Percentiles rank a stretch among this genome's conserved stretches.
Conservation (phyloP, 768 basidiomycete genomes). For the Pholiota microspora region DNA sequence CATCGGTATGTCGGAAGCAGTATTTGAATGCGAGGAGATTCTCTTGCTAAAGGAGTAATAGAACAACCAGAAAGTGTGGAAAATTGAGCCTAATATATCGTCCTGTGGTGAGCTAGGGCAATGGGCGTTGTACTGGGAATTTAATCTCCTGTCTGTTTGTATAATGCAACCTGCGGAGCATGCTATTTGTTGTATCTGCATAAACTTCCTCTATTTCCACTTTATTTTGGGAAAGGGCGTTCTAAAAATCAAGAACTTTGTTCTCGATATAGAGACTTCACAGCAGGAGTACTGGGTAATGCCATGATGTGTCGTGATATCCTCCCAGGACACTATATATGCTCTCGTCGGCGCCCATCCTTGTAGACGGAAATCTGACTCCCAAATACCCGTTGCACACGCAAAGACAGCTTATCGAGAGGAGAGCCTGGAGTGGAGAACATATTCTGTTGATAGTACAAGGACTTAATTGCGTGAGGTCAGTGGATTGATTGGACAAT, state of each 20-base stretch:
- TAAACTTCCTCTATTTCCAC: neutral
- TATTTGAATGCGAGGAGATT: neutral
- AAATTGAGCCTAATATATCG: neutral
- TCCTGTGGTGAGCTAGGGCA: neutral
- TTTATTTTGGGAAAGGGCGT: neutral
- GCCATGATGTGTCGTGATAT: neutral
- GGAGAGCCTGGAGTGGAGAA: too few species aligned
- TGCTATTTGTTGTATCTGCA: neutral
- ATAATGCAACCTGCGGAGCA: neutral
- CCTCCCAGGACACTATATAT: neutral
- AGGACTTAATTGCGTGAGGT: too few species aligned
- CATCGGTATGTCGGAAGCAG: neutral
- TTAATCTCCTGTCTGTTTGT: neutral
- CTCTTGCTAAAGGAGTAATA: neutral
- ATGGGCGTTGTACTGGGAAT: neutral
- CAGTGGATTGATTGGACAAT: too few species aligned
- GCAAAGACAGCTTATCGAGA: too few species aligned
- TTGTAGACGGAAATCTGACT: neutral
- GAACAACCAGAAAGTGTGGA: neutral
- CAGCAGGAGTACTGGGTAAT: neutral
- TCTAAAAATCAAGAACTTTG: slow-evolving; percentile 1
- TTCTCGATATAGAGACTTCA: neutral
- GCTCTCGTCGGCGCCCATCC: neutral
- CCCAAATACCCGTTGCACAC: too few species aligned
- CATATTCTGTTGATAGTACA: too few species aligned